Conservation (phyloP, 2,329 filamentous ascomycete genomes). For the Epichloe bromicola region DNA sequence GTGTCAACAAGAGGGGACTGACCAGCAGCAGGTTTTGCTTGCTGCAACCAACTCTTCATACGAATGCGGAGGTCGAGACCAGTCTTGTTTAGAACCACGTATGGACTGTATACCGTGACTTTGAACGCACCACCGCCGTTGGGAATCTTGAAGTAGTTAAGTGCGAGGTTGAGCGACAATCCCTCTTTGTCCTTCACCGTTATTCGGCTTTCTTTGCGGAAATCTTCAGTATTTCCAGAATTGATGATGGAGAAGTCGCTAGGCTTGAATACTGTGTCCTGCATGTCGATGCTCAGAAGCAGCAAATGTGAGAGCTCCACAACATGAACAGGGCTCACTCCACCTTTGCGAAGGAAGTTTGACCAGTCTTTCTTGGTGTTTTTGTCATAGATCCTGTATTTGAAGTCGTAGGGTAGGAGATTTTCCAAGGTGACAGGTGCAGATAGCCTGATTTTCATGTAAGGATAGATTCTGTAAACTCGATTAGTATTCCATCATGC, state of each 20-base stretch:
- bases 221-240: constrained; percentile 74
- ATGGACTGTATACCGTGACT: constrained; percentile 88
- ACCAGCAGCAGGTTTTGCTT: constrained; percentile 70
- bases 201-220: constrained; percentile 67
- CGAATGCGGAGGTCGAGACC: constrained; percentile 78
- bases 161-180: constrained; percentile 62
- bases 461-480: constrained; percentile 59
- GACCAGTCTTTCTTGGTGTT: constrained; percentile 98
- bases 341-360: constrained; percentile 92
- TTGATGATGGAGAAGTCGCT: constrained; percentile 98
- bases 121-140: constrained; percentile 93
- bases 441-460: constrained; percentile 85
- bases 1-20: constrained; percentile 48
- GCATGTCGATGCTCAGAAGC: constrained; percentile 87
- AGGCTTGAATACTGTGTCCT: constrained; percentile 86
- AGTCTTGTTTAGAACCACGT: constrained; percentile 90
- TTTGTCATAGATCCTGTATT: constrained; percentile 97
- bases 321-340: constrained; percentile 92
- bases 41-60: constrained; percentile 78
- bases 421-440: constrained; percentile 93
- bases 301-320: constrained; percentile 91
- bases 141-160: constrained; percentile 85
- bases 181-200: constrained; percentile 77
- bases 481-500: neutral
- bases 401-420: constrained; percentile 92